phyloP scores from a whole-genome alignment of 768 basidiomycete species.

The Grammothele lineata region DNA sequence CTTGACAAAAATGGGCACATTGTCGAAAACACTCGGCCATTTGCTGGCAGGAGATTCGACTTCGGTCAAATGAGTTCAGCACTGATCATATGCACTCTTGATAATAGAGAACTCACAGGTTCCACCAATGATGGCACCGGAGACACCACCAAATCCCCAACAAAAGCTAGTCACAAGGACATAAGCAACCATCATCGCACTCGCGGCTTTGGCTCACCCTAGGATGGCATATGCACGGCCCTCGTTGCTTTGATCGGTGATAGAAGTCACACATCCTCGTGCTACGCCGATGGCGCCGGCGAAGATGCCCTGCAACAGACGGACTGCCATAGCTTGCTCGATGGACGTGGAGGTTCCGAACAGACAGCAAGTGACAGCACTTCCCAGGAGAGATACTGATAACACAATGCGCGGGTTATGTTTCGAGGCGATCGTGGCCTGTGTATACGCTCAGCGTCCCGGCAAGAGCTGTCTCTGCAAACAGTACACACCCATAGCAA shows the following conservation, averaged over 20 bases:
- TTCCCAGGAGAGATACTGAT: constrained; percentile 80
- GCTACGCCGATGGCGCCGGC: constrained; percentile 95
- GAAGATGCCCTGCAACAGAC: constrained; percentile 89
- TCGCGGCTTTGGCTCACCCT: constrained; percentile 45
- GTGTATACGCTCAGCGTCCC: neutral
- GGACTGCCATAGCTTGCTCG: constrained; percentile 77
- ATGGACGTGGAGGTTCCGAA: constrained; percentile 77
- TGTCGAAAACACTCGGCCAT: constrained; percentile 74
- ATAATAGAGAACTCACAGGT: constrained; percentile 50
- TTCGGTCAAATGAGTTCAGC: no score
- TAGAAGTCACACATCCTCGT: constrained; percentile 77
- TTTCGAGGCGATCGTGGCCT: constrained; percentile 92
- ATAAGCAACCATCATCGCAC: neutral
- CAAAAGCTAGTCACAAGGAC: constrained; percentile 54
- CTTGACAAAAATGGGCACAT: constrained; percentile 59
- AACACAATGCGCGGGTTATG: constrained; percentile 86
- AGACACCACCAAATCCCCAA: constrained; percentile 96
- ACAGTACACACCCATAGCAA: constrained; percentile 70
- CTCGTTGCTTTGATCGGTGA: constrained; percentile 92
- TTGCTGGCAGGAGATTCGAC: constrained; percentile 84
- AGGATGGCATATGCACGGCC: constrained; percentile 92
- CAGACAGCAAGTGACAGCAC: constrained; percentile 68
- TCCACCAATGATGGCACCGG: constrained; percentile 83
- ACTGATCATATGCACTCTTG: no score
- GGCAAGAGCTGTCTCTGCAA: neutral